A percentile compares a stretch with the other conserved stretches of the same genome.
These are phyloP conservation scores for Phytophthora brassicae DNA, from an alignment of 352 stramenopile genomes.

Conservation along the genomic window DNA sequence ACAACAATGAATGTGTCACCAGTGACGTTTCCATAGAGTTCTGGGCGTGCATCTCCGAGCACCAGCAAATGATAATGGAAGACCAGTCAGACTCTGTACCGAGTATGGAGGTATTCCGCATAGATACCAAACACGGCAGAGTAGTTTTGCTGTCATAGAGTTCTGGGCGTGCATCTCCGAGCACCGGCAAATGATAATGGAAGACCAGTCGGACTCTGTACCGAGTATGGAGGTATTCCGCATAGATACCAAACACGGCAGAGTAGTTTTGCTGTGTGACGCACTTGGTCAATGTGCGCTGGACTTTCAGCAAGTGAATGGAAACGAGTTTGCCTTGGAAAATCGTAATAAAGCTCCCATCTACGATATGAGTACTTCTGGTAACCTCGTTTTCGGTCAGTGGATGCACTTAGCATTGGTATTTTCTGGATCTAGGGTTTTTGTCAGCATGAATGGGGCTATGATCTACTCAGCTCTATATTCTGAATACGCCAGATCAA, in stretches of 20 bases:
- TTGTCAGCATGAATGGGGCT: conserved; percentile 48
- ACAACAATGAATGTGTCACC: conserved; percentile 18
- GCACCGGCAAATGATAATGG: conserved; percentile 2
- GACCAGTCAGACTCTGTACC: neutral
- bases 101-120: conserved; percentile 31
- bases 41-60: conserved; percentile 41
- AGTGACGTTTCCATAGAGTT: conserved; percentile 59
- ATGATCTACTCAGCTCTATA: conserved; percentile 18
- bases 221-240: conserved; percentile 30
- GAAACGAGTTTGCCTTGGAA: conserved; percentile 5
- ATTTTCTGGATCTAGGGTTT: conserved; percentile 35
- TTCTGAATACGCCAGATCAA: neutral
- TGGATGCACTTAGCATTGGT: conserved; percentile 66
- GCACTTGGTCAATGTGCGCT: conserved; percentile 16
- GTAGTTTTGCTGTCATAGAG: conserved; percentile 41
- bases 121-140: conserved; percentile 6
- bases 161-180: conserved; percentile 47
- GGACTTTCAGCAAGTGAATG: conserved; percentile 8
- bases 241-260: conserved; percentile 8
- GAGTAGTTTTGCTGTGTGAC: conserved; percentile 25
- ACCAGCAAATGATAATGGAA: conserved; percentile 3
- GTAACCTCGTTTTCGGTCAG: conserved; percentile 20
- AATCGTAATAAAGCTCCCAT: no score
- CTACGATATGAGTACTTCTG: neutral
- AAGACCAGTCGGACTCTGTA: neutral